Evolutionary conservation across 768 basidiomycete genomes (phyloP).

Genomic region (Phanerochaete carnosa): DNA sequence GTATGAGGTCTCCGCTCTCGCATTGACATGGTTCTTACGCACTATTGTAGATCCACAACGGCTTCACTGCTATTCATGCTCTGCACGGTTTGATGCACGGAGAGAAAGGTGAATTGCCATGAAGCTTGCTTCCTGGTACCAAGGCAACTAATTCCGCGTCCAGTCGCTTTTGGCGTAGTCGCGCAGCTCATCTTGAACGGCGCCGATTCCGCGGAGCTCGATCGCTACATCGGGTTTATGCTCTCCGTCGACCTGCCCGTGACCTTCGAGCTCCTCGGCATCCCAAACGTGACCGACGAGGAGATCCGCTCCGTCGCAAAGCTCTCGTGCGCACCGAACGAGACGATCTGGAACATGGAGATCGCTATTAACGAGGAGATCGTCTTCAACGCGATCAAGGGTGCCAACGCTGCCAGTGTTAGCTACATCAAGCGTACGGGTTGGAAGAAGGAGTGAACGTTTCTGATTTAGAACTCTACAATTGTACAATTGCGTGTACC

Average conservation of each 20-base stretch:
- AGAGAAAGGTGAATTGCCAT: constrained; percentile 22
- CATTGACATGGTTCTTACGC: background rate
- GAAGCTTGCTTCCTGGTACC: background rate
- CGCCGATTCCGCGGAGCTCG: constrained; percentile 20
- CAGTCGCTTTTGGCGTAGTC: constrained; percentile 29
- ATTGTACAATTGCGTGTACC: background rate
- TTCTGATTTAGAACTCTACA: background rate
- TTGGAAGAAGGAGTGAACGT: constrained; percentile 11
- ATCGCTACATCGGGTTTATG: constrained; percentile 29
- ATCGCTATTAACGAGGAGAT: constrained; percentile 24
- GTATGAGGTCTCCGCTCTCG: constrained; percentile 14
- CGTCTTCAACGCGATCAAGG: constrained; percentile 27
- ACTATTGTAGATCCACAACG: constrained; percentile 26
- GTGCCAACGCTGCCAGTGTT: constrained; percentile 24
- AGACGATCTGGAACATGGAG: constrained; percentile 32
- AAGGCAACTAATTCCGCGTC: background rate
- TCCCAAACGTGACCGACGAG: constrained; percentile 26
- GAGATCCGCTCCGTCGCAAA: constrained; percentile 24
- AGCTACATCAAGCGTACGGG: constrained; percentile 22
- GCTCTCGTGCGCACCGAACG: constrained; percentile 22
- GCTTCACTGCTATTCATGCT: constrained; percentile 26
- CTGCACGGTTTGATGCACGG: constrained; percentile 27
- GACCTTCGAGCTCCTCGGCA: constrained; percentile 27
- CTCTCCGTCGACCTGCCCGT: constrained; percentile 28
- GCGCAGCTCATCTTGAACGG: constrained; percentile 27